These are phyloP conservation scores for Penicillium pulvis DNA, from an alignment of 495 filamentous ascomycete species.

Conservation along the genomic window DNA sequence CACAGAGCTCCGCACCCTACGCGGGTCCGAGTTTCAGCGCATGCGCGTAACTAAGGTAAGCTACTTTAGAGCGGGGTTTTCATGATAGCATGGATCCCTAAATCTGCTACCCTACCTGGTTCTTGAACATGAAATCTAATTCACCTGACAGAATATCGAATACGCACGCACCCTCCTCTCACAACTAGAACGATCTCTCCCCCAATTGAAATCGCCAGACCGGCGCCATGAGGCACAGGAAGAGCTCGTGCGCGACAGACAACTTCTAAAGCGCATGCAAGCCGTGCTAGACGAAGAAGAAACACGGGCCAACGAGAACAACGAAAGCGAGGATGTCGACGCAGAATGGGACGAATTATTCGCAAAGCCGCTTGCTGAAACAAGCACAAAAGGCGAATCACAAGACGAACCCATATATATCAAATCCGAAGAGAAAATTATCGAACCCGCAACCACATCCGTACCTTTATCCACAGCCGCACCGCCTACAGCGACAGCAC, in stretches of 20 bases:
- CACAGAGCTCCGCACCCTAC: constrained; percentile 59
- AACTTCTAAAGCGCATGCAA: constrained; percentile 62
- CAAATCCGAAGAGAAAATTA: neutral
- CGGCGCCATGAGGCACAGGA: constrained; percentile 67
- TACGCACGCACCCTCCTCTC: constrained; percentile 76
- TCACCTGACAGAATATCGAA: constrained; percentile 66
- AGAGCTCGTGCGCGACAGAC: constrained; percentile 65
- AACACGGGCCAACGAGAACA: constrained; percentile 12
- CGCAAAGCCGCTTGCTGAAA: constrained; percentile 21
- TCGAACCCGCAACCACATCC: constrained; percentile 8
- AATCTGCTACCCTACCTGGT: neutral
- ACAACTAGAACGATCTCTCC: constrained; percentile 72
- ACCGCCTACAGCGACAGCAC: constrained; percentile 13
- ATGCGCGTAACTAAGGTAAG: constrained; percentile 53
- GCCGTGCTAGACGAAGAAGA: constrained; percentile 58
- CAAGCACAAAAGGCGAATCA: neutral
- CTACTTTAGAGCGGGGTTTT: neutral
- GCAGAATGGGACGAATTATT: constrained; percentile 43
- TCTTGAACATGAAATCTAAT: neutral
- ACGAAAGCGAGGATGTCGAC: constrained; percentile 17
- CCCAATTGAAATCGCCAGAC: constrained; percentile 62
- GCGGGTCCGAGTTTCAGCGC: constrained; percentile 68
- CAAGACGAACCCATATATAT: constrained; percentile 8
- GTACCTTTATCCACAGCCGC: constrained; percentile 6
- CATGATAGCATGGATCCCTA: neutral